phyloP scores from a whole-genome alignment of 2,329 filamentous ascomycete species.

The Neofusicoccum kwambonambiense region DNA sequence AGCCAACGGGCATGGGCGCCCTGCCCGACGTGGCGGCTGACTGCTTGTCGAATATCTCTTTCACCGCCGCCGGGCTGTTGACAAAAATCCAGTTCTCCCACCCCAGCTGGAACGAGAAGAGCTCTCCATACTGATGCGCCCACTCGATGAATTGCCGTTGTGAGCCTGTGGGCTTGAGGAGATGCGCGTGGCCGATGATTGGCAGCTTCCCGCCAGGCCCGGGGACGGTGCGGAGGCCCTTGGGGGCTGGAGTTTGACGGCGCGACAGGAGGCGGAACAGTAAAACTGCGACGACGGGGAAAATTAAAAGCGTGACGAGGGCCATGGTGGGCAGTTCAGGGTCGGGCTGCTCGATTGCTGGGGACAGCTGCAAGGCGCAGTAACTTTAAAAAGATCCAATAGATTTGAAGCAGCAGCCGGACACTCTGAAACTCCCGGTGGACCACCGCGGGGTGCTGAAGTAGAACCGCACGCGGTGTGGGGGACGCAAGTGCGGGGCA shows the following conservation, averaged over 20 bases:
- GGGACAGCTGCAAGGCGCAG: background rate
- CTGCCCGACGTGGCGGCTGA: conserved; percentile 37
- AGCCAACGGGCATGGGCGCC: conserved; percentile 39
- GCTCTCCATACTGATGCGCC: conserved; percentile 45
- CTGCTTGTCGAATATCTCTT: conserved; percentile 46
- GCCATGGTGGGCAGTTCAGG: background rate
- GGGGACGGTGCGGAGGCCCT: conserved; percentile 23
- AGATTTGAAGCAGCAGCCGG: background rate
- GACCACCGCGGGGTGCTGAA: background rate
- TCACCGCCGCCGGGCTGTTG: conserved; percentile 45
- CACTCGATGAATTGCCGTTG: conserved; percentile 35
- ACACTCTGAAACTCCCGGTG: background rate
- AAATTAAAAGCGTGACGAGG: background rate
- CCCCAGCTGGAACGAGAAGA: conserved; percentile 46
- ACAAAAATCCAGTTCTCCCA: conserved; percentile 49
- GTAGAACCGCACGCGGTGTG: background rate
- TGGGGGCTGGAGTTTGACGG: background rate
- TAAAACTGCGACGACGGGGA: background rate
- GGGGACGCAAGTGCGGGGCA: background rate
- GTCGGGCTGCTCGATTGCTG: background rate
- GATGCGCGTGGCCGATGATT: conserved; percentile 31
- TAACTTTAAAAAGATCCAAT: background rate
- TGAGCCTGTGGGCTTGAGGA: conserved; percentile 28
- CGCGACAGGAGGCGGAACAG: background rate
- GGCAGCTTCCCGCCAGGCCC: conserved; percentile 28